These are phyloP conservation scores for Prunus fruticosa DNA, from an alignment of 306 rosid species.

Conservation along the genomic window DNA sequence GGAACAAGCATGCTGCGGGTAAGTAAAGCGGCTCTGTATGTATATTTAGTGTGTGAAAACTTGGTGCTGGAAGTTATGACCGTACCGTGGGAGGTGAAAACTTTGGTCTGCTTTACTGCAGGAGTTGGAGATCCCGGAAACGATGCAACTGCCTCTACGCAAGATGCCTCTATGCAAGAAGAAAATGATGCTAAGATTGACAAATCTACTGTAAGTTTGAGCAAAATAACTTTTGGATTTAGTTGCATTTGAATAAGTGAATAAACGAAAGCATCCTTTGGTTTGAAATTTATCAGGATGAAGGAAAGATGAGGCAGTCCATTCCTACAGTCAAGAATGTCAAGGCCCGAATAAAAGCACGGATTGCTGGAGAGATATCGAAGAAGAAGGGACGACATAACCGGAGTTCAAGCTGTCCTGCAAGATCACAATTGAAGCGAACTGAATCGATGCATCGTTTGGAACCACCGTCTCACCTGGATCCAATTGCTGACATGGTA, in stretches of 20 bases:
- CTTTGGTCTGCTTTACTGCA: conserved; percentile 14
- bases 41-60: not conserved
- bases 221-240: not conserved
- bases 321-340: conserved; percentile 27
- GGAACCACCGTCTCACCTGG: conserved; percentile 26
- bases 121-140: conserved; percentile 27
- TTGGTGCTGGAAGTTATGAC: not conserved
- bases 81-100: not conserved
- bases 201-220: conserved; percentile 37
- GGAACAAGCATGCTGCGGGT: conserved; percentile 26
- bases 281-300: conserved; percentile 39
- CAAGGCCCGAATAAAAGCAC: conserved; percentile 47
- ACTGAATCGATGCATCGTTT: conserved; percentile 30
- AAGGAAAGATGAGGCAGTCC: conserved; percentile 21
- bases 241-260: not conserved
- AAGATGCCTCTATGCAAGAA: not conserved
- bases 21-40: not conserved
- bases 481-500: conserved; percentile 31
- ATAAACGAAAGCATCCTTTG: conserved; percentile 16
- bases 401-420: conserved; percentile 55
- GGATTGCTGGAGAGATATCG: conserved; percentile 42
- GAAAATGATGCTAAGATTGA: conserved; percentile 7
- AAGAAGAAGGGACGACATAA: conserved; percentile 43
- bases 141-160: conserved; percentile 6
- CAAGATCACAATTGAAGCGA: conserved; percentile 25